Percentiles rank a stretch among this genome's conserved stretches.
phyloP scores from a whole-genome alignment of 2,329 filamentous ascomycete genomes.

The Cyclaneusma minus region DNA sequence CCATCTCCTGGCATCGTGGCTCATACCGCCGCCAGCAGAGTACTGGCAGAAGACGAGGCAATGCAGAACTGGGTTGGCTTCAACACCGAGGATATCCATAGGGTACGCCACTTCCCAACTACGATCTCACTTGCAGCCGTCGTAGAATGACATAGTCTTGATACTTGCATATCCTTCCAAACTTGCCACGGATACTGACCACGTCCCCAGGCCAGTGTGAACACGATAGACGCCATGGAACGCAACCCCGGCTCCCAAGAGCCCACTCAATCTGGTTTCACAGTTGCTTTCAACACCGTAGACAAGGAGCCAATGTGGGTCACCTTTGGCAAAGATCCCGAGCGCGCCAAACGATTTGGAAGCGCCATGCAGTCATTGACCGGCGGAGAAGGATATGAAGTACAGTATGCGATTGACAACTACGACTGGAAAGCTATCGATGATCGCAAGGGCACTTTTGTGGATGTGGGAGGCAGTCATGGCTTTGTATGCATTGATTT shows the following conservation, averaged over 20 bases:
- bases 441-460: conserved; percentile 28
- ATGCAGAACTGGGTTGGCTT: conserved; percentile 39
- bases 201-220: conserved; percentile 25
- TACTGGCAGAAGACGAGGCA: conserved; percentile 30
- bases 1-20: conserved; percentile 31
- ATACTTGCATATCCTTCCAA: too few species aligned
- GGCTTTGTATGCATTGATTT: conserved; percentile 41
- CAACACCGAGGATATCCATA: conserved; percentile 34
- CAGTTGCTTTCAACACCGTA: conserved; percentile 32
- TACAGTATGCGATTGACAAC: conserved; percentile 33
- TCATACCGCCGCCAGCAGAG: conserved; percentile 37
- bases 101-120: conserved; percentile 6
- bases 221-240: conserved; percentile 28
- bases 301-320: conserved; percentile 37
- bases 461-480: conserved; percentile 43
- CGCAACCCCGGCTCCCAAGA: conserved; percentile 31
- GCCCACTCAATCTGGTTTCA: conserved; percentile 33
- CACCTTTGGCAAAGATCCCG: conserved; percentile 31
- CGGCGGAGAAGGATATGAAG: conserved; percentile 38
- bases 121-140: background rate
- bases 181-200: conserved; percentile 1
- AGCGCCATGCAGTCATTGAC: conserved; percentile 38
- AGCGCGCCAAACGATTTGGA: conserved; percentile 34
- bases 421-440: conserved; percentile 36
- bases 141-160: too few species aligned